Evolutionary conservation across 345 rosid genomes (phyloP), one percentile per base, ranked within the genome.

Genomic region (Lagerstroemia speciosa): DNA sequence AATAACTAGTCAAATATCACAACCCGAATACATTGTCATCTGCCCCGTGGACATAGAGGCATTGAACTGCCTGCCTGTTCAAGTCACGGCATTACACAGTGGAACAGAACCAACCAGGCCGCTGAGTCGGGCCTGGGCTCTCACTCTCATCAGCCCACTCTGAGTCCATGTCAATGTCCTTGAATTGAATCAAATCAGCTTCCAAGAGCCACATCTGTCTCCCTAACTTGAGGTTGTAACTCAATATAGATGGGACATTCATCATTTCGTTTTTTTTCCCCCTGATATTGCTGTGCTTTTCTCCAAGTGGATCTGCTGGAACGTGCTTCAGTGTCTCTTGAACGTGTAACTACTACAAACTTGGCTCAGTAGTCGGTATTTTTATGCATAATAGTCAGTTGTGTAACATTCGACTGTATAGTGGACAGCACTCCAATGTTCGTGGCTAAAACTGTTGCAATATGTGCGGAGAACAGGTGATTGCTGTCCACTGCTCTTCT

Each of bases 131-230:
- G 74, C 91, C 84, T 0, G 84, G 82, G 68, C 76, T 88, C 58
- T 89, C 98, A 2, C 74, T 77, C 77, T 89, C 98, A 74, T 89
- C 96, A 29, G 85, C 98, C 98, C 98, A 92, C 69, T 92, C 98
- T 3, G 94, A 92, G 62, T 91, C 87, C 98, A 89, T 89, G 74
- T 92, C 96, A 1, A 89, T 87, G 78, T 92, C 98, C 4, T 89
- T 94, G 30, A 74, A 67, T 29, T 74, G 89, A 67, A 87, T 83
- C 12, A 85, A 88, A 72, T 92, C 89, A 6, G 78, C 73, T 77
- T 92, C 98, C 22, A 64, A 17, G n/a, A 82, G 40, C 67, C 73
- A 80, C 83, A 77, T 83, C 65, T 78, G 85, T 76, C 84, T 89
- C 43, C 78, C 85, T 64, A 92, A 73, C 82, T 79, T 89, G 64